Conservation (phyloP, 2,329 filamentous ascomycete species). For the Colletotrichum graminicola region DNA sequence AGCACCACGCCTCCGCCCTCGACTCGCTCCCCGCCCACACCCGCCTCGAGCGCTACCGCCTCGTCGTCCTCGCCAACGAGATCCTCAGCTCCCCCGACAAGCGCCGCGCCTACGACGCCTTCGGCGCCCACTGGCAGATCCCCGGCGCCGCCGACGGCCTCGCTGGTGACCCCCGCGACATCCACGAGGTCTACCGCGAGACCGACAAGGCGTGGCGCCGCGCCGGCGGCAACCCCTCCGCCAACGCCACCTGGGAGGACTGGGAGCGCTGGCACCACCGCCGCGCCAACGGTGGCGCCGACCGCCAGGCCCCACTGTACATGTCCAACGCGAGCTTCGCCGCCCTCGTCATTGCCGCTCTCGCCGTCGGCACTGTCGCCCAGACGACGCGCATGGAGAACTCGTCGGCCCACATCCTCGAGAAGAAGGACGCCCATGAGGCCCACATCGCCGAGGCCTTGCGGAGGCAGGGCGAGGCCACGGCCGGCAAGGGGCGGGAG, state of each 20-base stretch:
- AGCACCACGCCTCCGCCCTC: conserved; percentile 53
- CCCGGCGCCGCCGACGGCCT: conserved; percentile 63
- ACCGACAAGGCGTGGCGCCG: conserved; percentile 64
- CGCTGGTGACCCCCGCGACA: conserved; percentile 48
- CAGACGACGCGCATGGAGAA: conserved; percentile 79
- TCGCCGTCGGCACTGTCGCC: conserved; percentile 76
- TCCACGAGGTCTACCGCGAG: conserved; percentile 53
- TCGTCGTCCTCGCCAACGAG: conserved; percentile 88
- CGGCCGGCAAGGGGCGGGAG: conserved; percentile 66
- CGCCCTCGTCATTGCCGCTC: conserved; percentile 72
- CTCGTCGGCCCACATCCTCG: conserved; percentile 72
- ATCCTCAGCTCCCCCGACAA: conserved; percentile 86
- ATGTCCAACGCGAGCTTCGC: conserved; percentile 86
- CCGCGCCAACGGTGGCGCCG: conserved; percentile 58
- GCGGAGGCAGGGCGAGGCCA: conserved; percentile 64
- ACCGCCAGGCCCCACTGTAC: conserved; percentile 68
- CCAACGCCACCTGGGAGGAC: conserved; percentile 97
- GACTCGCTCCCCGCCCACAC: conserved; percentile 57
- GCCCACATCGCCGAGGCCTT: conserved; percentile 73
- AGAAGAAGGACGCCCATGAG: conserved; percentile 75
- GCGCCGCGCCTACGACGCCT: conserved; percentile 84
- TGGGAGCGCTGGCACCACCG: conserved; percentile 85
- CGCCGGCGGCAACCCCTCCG: conserved; percentile 61
- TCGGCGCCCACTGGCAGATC: conserved; percentile 80
- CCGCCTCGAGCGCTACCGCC: conserved; percentile 88